Percentiles rank a stretch among this genome's conserved stretches.
These are phyloP conservation scores for Leucaena leucocephala DNA, from an alignment of 306 rosid species.

Conservation along the genomic window DNA sequence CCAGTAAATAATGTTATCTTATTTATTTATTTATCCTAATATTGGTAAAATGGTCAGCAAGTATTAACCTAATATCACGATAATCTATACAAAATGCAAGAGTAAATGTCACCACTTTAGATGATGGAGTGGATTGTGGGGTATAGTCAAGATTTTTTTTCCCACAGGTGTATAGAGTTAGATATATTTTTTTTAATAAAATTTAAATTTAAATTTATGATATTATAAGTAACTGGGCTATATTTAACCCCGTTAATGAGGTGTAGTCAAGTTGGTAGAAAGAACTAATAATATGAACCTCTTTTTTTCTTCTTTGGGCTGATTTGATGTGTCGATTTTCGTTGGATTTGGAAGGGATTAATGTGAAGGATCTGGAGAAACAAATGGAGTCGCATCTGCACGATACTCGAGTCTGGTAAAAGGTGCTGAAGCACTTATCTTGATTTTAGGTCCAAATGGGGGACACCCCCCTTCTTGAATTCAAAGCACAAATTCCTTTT, in stretches of 20 bases:
- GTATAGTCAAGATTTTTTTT: background rate
- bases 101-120: background rate
- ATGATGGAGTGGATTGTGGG: slow-evolving; percentile 7
- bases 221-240: too few relatives aligned
- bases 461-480: slow-evolving; percentile 9
- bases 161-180: too few relatives aligned
- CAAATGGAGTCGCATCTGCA: slow-evolving; percentile 36
- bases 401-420: background rate
- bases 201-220: too few relatives aligned
- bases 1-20: background rate
- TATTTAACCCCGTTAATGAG: background rate
- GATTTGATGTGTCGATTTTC: slow-evolving; percentile 9
- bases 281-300: background rate
- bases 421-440: slow-evolving; percentile 6
- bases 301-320: background rate
- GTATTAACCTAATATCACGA: slow-evolving; percentile 2
- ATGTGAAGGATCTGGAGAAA: background rate
- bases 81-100: background rate
- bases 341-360: slow-evolving; percentile 1
- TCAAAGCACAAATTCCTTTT: slow-evolving; percentile 16
- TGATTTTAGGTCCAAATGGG: background rate
- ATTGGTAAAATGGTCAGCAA: background rate
- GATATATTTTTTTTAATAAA: too few relatives aligned
- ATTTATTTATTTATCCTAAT: background rate
- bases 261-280: background rate